Evolutionary conservation across 306 rosid species (phyloP), one percentile per base, ranked within the genome.

Genomic region (Corylus avellana): DNA sequence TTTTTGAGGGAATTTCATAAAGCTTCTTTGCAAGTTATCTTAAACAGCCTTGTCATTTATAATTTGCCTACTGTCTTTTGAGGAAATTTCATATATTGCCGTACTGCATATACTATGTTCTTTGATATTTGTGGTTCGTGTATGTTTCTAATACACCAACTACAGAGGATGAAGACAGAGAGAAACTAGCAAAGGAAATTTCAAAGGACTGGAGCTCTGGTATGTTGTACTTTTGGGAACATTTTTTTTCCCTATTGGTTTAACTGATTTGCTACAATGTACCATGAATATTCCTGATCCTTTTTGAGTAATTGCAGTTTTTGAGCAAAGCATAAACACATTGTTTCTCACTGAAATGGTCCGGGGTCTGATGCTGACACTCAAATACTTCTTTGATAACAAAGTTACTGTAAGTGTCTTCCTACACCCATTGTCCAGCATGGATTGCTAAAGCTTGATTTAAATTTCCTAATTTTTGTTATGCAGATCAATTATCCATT

Each of bases 311-410:
- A 73, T 78, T 74, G 25, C 90, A 95, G 99, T 95, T 84, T 95
- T 95, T 75, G 99, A 95, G 75, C 90, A 96, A 76, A 90, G 97
- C 93, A 95, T 95, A 84, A 93, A 95, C 84, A 95, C 99, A 13
- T 88, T 95, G 55, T 95, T 95, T 85, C 98, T 95, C 63, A 95
- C 99, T 78, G 99, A 95, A 89, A 85, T 95, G 95, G 99, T 95
- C 79, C 94, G 99, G 56, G 99, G 99, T 86, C 76, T 95, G 84
- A 90, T 84, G 89, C 84, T 95, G 87, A 95, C 99, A 0, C 93
- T 95, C 78, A 95, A 95, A 79, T 95, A 95, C 85, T 95, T 95
- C 78, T 95, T 95, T 76, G 99, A 95, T 8, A 67, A 55, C 78
- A 93, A 91, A 83, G 98, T 95, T 78, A 95, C 99, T 49, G 99